These are phyloP conservation scores for Myxozyma udenii DNA, from an alignment of 805 yeast species.

Conservation along the genomic window DNA sequence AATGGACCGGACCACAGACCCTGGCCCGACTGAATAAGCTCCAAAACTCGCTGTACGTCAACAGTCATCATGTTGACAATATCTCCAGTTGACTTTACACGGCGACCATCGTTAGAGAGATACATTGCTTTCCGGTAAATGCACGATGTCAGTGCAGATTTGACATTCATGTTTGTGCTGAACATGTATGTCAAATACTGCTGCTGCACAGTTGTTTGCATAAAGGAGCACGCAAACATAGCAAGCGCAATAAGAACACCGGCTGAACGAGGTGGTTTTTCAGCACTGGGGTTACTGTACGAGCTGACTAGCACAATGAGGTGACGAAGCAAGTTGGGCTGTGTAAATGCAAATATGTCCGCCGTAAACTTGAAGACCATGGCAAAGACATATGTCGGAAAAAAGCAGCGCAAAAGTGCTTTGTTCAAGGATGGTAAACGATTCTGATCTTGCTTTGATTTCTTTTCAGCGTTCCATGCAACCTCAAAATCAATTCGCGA, in stretches of 20 bases:
- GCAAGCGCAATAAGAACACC: slow-evolving; percentile 62
- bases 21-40: slow-evolving; percentile 69
- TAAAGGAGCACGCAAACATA: slow-evolving; percentile 62
- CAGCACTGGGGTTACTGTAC: slow-evolving; percentile 33
- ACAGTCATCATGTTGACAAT: slow-evolving; percentile 75
- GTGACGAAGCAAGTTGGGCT: slow-evolving; percentile 72
- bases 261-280: slow-evolving; percentile 48
- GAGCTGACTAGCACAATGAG: slow-evolving; percentile 61
- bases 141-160: slow-evolving; percentile 62
- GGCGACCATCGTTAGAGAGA: slow-evolving; percentile 64
- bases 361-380: slow-evolving; percentile 68
- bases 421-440: slow-evolving; percentile 49
- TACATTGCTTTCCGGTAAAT: slow-evolving; percentile 68
- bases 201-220: slow-evolving; percentile 61
- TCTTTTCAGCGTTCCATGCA: slow-evolving; percentile 60
- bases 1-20: slow-evolving; percentile 92
- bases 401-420: slow-evolving; percentile 68
- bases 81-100: slow-evolving; percentile 65
- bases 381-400: slow-evolving; percentile 62
- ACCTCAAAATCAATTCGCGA: slow-evolving; percentile 48
- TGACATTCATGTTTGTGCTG: slow-evolving; percentile 58
- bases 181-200: slow-evolving; percentile 48
- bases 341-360: slow-evolving; percentile 72
- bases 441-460: slow-evolving; percentile 41
- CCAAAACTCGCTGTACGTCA: slow-evolving; percentile 64